Base-by-base conservation (phyloP, 495 filamentous ascomycete species). In the Aspergillus bertholletiae region DNA sequence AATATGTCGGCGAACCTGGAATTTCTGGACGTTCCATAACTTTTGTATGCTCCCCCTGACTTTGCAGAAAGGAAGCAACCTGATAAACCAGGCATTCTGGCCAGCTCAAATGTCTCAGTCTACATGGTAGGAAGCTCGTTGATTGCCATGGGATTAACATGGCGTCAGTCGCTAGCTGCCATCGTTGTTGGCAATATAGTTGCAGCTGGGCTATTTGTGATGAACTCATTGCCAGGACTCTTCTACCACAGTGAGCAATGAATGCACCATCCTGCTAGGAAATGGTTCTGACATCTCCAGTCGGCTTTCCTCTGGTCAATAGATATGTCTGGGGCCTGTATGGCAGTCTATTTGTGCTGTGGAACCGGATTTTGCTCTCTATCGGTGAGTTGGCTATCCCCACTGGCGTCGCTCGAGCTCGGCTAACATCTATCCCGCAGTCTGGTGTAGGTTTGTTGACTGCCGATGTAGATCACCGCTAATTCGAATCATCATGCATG, bases 281-380 rank as follows among this genome's bases (percentile, higher is more conserved):
- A 46, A 11, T 8, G 28, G 21, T n/a, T 3, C 22, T 28, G 44
- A 47, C 20, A 12, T 5, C 12, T 47, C 23, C 28, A 64, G 62
- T 58, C 41, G 62, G 62, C 1, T 64, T 64, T 30, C 62, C 62
- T 3, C 52, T 64, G 3, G 62, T 54, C 7, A 64, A 61, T 28
- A 41, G 62, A 37, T 64, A 64, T 56, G 62, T 64, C 23, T 64
- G 62, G 62, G 62, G 62, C 1, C 61, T 64, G 55, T 62, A 53
- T 21, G 65, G 60, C 5, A 65, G 62, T 13, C 27, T 49, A 7
- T 68, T 65, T 34, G 65, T 63, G n/a, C 57, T 68, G 15, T 65
- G 56, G 59, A 68, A 68, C 44, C 55, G 65, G 4, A 68, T 68
- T 39, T 54, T 68, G 32, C 55, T 68, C 11, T 63, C 56, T 5